Evolutionary conservation across 2,329 filamentous ascomycete genomes (phyloP), one percentile per base, ranked within the genome.

Genomic region (Paracamarosporium sp.): DNA sequence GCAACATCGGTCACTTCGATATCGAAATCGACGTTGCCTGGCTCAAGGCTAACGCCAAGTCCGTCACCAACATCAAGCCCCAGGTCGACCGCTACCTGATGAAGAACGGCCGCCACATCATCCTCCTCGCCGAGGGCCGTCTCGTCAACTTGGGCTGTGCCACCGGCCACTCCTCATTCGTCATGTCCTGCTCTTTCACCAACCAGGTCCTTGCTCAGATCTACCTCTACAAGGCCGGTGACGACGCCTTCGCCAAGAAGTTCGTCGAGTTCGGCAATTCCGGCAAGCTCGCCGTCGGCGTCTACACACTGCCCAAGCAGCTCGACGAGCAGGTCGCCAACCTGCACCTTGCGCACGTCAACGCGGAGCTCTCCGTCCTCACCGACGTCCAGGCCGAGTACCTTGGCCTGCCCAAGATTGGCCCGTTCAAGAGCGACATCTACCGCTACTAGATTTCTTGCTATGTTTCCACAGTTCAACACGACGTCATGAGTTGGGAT

Each of bases 121-220:
- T 99, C 83, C 93, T 99, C 75, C 89, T 99, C 66, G 95, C 95
- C 65, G 95, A 98, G 86, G 95, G 95, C 72, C 94, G 95, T 86
- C 91, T 99, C 67, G 95, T 99, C 85, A 99, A 99, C 90, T 87
- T 99, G 73, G 95, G 95, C 82, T 99, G 95, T 83, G 95, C 95
- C 78, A 99, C 95, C 66, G 95, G 95, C 71, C 95, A 99, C 90
- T 97, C 93, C 70, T 98, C 94, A 52, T 99, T 99, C 82, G 95
- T 99, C 86, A 98, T 99, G 95, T 97, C 93, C 74, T 99, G 95
- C 90, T 98, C 94, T 66, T 99, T 99, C 90, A 96, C 93, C 88
- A 99, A 99, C 90, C 95, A 99, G 88, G 95, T 98, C 74, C 92
- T 99, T 80, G 95, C 95, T 70, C 95, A 99, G 86, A 98, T 99